Evolutionary conservation across 225 moss, liverwort and hornwort species (phyloP), one percentile per base, ranked within the genome.

Genomic region (Bryoerythrophyllum caledonicum): DNA sequence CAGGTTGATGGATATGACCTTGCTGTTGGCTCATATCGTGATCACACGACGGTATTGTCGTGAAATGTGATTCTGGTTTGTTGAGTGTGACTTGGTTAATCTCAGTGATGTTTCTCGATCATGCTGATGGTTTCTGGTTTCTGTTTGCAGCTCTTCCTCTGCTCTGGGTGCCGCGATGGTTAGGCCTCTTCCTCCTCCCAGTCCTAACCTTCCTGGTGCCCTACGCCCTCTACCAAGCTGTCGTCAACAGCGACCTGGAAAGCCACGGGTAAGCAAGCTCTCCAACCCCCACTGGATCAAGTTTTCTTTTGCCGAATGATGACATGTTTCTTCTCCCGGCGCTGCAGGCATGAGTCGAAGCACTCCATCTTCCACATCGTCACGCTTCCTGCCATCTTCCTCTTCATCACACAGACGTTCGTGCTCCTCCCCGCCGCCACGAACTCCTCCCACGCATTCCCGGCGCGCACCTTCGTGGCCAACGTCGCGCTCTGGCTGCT

Each of bases 401-500:
- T 88, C 34, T 83, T 88, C 78, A 58, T 83, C 46, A 8, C 66
- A 0, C 88, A 88, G 54, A 79, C 82, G 0, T 88, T 84, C n/a
- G 84, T 91, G 0, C 1, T 93, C 12, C 63, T 93, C 14, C 87
- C 86, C 0, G 74, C 81, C 0, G 86, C 80, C 0, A 15, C 63
- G 37, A 49, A 20, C 21, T 21, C 25, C 0, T 43, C 32, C 34
- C 85, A 89, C 78, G 43, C 30, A 24, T 88, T 93, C 69, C 79
- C 82, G 3, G 85, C 91, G 5, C 89, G 93, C 56, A 78, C 68
- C 12, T 86, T 93, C 27, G 93, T 89, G 65, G 82, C 84, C 54
- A 86, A 55, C 72, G 61, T 93, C 0, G 93, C 93, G 24, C 14
- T 91, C 16, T 93, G 86, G 89, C 78, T 88, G 46, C 87, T 93